A percentile compares a stretch with the other conserved stretches of the same genome.
These are phyloP conservation scores for Ustilago xerochloae DNA, from an alignment of 1,284 basidiomycete genomes.

Conservation along the genomic window DNA sequence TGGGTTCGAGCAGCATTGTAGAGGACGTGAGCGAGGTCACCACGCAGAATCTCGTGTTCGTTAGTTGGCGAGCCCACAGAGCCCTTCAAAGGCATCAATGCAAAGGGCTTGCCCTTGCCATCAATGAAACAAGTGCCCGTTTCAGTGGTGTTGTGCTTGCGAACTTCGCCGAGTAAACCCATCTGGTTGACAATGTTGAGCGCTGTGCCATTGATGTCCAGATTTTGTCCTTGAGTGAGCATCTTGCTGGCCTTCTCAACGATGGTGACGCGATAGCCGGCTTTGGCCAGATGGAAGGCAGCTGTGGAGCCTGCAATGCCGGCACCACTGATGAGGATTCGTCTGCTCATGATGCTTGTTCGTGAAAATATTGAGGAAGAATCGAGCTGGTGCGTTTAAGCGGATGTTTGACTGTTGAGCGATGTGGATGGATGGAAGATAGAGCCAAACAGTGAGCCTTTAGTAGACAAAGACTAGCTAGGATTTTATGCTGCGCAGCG, in stretches of 20 bases:
- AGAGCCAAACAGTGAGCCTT: no score
- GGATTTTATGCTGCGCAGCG: no score
- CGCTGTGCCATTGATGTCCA: constrained; percentile 64
- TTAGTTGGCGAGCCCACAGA: constrained; percentile 18
- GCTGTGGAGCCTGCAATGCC: constrained; percentile 68
- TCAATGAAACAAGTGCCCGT: constrained; percentile 61
- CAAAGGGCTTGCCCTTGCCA: constrained; percentile 40
- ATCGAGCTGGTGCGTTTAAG: no score
- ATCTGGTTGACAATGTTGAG: constrained; percentile 63
- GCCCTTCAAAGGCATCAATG: constrained; percentile 46
- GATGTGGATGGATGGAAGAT: background rate
- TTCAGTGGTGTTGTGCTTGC: constrained; percentile 60
- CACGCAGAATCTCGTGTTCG: constrained; percentile 51
- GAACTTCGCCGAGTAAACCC: constrained; percentile 57
- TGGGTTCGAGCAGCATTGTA: constrained; percentile 21
- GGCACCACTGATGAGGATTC: constrained; percentile 68
- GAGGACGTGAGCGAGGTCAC: constrained; percentile 46
- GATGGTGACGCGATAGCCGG: constrained; percentile 63
- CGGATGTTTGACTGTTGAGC: no score
- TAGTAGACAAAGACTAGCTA: no score
- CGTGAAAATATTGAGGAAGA: background rate
- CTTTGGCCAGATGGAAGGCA: constrained; percentile 61
- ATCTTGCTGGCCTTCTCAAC: constrained; percentile 64
- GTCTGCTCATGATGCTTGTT: constrained; percentile 7
- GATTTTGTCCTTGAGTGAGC: constrained; percentile 65